phyloP scores from a whole-genome alignment of 306 rosid genomes.

The Mimosa bimucronata region DNA sequence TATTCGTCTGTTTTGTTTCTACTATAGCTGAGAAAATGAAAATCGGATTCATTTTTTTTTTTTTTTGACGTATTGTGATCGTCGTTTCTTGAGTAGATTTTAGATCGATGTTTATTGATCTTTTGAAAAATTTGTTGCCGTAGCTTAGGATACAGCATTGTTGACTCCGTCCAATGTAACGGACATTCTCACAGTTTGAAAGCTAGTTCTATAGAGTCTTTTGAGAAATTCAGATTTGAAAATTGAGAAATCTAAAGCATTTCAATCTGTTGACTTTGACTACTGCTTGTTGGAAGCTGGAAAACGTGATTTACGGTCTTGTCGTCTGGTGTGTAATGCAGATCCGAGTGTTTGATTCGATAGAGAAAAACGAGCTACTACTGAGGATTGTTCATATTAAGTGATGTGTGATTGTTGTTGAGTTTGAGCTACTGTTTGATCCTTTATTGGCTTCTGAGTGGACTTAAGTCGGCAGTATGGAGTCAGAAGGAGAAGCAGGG shows the following conservation, averaged over 20 bases:
- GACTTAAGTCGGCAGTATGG: constrained; percentile 56
- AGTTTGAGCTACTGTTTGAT: constrained; percentile 41
- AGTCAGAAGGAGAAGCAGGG: constrained; percentile 77
- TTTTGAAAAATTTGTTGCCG: background rate
- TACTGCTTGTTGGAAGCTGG: constrained; percentile 36
- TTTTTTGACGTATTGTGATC: background rate
- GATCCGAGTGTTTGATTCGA: constrained; percentile 47
- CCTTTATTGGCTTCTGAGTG: constrained; percentile 46
- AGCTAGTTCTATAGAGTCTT: background rate
- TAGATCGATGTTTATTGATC: background rate
- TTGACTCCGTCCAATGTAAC: constrained; percentile 27
- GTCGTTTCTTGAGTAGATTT: constrained; percentile 35
- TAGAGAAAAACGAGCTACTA: constrained; percentile 24
- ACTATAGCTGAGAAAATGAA: constrained; percentile 5
- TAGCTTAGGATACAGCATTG: constrained; percentile 6
- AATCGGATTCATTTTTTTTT: background rate
- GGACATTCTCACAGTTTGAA: constrained; percentile 10
- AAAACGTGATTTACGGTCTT: constrained; percentile 38
- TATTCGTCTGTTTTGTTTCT: constrained; percentile 22
- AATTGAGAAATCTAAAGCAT: constrained; percentile 29
- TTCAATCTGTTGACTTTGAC: constrained; percentile 29
- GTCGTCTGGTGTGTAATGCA: constrained; percentile 31
- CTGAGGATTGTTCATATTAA: constrained; percentile 28
- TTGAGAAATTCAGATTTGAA: background rate
- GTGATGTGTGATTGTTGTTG: constrained; percentile 59